Evolutionary conservation across 2,329 filamentous ascomycete species (phyloP).

Genomic region (Hirsutella thompsonii): DNA sequence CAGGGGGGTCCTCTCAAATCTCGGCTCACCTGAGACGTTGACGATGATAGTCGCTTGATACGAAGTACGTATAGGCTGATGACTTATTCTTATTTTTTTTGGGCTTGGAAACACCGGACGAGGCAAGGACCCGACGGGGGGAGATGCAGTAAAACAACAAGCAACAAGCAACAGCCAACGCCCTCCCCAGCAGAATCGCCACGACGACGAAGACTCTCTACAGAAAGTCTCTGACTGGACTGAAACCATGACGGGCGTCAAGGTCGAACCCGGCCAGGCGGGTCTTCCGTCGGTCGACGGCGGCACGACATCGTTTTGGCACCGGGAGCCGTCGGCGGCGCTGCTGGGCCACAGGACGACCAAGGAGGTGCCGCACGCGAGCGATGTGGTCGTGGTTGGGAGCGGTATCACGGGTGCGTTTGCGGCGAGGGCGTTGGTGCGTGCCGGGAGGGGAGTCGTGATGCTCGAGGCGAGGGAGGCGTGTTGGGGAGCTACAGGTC

Average conservation of each 20-base stretch:
- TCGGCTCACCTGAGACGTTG: no score
- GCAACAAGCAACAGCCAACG: no score
- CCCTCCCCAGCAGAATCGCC: no score
- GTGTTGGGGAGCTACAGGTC: conserved; percentile 73
- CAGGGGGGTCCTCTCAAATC: no score
- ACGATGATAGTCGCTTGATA: no score
- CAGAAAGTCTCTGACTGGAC: not conserved
- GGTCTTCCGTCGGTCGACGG: conserved; percentile 47
- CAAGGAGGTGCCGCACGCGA: conserved; percentile 41
- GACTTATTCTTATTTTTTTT: no score
- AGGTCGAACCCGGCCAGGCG: conserved; percentile 23
- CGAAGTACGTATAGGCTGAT: no score
- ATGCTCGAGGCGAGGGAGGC: conserved; percentile 69
- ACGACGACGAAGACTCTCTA: not conserved
- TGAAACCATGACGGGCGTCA: conserved; percentile 16
- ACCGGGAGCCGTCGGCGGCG: conserved; percentile 48
- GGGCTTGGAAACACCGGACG: no score
- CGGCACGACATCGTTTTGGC: conserved; percentile 64
- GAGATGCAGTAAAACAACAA: no score
- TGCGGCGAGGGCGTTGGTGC: conserved; percentile 50
- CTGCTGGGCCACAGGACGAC: conserved; percentile 60
- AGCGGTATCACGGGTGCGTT: conserved; percentile 68
- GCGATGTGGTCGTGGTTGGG: conserved; percentile 61
- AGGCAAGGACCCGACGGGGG: no score
- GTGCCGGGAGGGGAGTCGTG: conserved; percentile 41